Base-by-base conservation (phyloP, 2,329 filamentous ascomycete genomes). In the Penicillium sp. region DNA sequence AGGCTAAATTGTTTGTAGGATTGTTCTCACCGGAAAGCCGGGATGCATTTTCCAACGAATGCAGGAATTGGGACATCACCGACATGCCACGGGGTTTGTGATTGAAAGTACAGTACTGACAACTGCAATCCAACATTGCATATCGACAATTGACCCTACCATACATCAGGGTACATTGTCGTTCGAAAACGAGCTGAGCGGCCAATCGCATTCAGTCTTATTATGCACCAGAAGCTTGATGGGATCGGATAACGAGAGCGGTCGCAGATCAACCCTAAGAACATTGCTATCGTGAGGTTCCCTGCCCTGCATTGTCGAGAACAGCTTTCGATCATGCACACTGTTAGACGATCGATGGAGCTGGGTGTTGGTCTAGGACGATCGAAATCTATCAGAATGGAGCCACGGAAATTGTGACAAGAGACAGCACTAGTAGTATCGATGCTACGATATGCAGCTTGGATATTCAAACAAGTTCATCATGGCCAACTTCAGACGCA, bases 321-420 rank as follows among this genome's bases (percentile, higher is more conserved):
- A 13, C n/a, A 13, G 10, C 6, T 53, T 39, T 41, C 30, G 25
- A 41, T 37, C 41, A 49, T 25, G 43, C 33, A 53, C 28, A 19
- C n/a, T 30, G 44, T 46, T 49, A 42, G 54, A 18, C 52, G 54
- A 56, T 56, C 50, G 36, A 42, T 49, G 29, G 19, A 47, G 18
- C 34, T 41, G 29, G 25, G 31, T 29, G 25, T 6, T 36, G 45
- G 25, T 31, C 31, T 27, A 25, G 9, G n/a, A 34, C 10, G 18
- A 27, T 41, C 12, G n/a, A 8, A 41, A 25, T 46, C 36, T 33
- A 19, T 41, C 28, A 10, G 22, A 29, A 46, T 38, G 16, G 22
- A 33, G 19, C n/a, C 28, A 25, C 7, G 38, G 12, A n/a, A 14
- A 28, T 47, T 30, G 14, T 19, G 5, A 18, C 9, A n/a, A 3